phyloP scores from a whole-genome alignment of 108 stramenopile species.

The Fistulifera pelliculosa region DNA sequence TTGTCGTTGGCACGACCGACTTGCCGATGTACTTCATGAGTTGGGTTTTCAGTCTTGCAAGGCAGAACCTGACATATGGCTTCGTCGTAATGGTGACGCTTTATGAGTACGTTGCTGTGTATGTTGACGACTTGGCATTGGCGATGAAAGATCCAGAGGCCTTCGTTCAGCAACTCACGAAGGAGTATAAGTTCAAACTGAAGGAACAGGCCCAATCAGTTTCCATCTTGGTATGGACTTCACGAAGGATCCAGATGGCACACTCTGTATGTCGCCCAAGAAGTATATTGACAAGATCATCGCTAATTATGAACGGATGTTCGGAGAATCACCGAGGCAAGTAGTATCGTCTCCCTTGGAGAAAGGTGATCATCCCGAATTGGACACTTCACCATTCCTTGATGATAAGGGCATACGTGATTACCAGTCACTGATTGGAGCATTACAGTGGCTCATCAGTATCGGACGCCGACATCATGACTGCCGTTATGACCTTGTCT shows the following conservation, averaged over 20 bases:
- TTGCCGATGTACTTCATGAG: conserved; percentile 1
- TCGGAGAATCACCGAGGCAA: background rate
- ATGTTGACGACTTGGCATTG: conserved; percentile 28
- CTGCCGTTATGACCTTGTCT: too few species aligned
- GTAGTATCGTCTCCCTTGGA: background rate
- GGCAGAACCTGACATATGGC: conserved; percentile 36
- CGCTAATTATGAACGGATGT: background rate
- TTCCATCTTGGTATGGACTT: background rate
- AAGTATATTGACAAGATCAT: too few species aligned
- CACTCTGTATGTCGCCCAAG: too few species aligned
- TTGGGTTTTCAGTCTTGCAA: conserved; percentile 22
- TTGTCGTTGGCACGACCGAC: conserved; percentile 9
- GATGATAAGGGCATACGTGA: too few species aligned
- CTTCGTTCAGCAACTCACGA: background rate
- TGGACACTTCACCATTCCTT: too few species aligned
- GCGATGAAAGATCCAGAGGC: conserved; percentile 8
- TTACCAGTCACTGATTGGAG: too few species aligned
- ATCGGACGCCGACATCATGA: too few species aligned
- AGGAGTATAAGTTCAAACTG: conserved; percentile 15
- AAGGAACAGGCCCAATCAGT: conserved; percentile 14
- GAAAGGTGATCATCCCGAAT: too few species aligned
- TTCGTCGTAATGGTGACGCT: conserved; percentile 10
- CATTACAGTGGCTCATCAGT: too few species aligned
- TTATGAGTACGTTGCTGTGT: conserved; percentile 24
- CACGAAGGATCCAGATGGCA: conserved; percentile 1